Evolutionary conservation across 805 yeast genomes (phyloP), one percentile per base, ranked within the genome.

Genomic region (Kodamaea lidongshanica): DNA sequence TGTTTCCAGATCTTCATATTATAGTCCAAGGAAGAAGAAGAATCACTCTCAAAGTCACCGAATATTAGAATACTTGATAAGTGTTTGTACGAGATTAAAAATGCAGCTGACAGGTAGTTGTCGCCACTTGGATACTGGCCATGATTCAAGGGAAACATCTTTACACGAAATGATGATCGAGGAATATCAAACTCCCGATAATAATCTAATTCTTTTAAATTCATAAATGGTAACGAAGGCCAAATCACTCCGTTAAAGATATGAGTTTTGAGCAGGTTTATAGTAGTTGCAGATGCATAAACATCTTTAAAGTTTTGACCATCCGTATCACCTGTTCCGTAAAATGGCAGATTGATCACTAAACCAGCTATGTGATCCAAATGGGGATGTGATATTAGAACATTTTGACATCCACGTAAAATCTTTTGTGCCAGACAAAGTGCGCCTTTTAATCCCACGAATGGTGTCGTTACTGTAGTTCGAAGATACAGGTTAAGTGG

Each of bases 21-120:
- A 18, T 49, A 45, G 15, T 59, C 42, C 16, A 51, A 35, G 6
- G 52, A 42, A 7, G 82, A 71, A 1, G 61, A 49, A 4, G 45
- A 22, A 48, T 84, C 94, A 27, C 80, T 68, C 48, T 87, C 95
- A 19, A 84, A 72, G 49, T 87, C 96, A 1, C 96, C 96, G 65
- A 86, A 85, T 3, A 81, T 52, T 6, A 86, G 51, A 3, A 86
- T 28, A 13, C 61, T 20, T 4, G 22, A 15, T n/a, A 64, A 41
- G 0, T 19, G 16, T 3, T 27, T 44, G 25, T 69, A 62, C 6
- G 59, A 50, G 19, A 85, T 46, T 14, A 85, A 56, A 47, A 66
- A 87, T 2, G 86, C 79, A 3, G 85, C 71, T 23, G 77, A 66
- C 54, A 67, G 41, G 53, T 66, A 60, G 25, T 34, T 27, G 7